Evolutionary conservation across 2,329 filamentous ascomycete species (phyloP).

Genomic region (Xylariaceae sp.): DNA sequence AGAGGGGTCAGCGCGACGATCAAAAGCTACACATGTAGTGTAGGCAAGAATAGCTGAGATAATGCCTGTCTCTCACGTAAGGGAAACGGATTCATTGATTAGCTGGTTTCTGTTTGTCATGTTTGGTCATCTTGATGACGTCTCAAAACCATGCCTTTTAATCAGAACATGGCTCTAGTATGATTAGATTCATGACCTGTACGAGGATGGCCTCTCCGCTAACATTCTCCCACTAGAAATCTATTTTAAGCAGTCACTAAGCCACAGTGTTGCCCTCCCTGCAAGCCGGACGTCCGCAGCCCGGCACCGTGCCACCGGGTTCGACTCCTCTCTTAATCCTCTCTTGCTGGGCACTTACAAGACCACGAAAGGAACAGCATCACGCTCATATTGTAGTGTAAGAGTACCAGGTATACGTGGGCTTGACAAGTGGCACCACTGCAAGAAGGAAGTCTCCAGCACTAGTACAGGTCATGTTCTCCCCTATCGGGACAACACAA

Average conservation of each 20-base stretch:
- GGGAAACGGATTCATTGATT: not conserved
- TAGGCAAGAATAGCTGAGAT: not conserved
- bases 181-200: not conserved
- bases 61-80: conserved; percentile 21
- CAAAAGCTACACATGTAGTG: not conserved
- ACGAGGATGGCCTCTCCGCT: not conserved
- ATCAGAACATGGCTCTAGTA: not conserved
- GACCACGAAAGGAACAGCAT: not conserved
- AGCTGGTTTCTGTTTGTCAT: not conserved
- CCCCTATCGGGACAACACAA: too few relatives aligned
- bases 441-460: too few relatives aligned
- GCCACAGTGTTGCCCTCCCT: not conserved
- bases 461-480: too few relatives aligned
- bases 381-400: not conserved
- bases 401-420: too few relatives aligned
- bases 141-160: not conserved
- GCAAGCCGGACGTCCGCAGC: conserved; percentile 14
- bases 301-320: conserved; percentile 10
- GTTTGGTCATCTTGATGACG: not conserved
- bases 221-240: too few relatives aligned
- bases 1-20: not conserved
- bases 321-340: not conserved
- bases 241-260: conserved; percentile 14
- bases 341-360: too few relatives aligned
- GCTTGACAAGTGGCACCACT: too few relatives aligned